Conservation (phyloP, 2,329 filamentous ascomycete species). For the Curvularia spicifera region DNA sequence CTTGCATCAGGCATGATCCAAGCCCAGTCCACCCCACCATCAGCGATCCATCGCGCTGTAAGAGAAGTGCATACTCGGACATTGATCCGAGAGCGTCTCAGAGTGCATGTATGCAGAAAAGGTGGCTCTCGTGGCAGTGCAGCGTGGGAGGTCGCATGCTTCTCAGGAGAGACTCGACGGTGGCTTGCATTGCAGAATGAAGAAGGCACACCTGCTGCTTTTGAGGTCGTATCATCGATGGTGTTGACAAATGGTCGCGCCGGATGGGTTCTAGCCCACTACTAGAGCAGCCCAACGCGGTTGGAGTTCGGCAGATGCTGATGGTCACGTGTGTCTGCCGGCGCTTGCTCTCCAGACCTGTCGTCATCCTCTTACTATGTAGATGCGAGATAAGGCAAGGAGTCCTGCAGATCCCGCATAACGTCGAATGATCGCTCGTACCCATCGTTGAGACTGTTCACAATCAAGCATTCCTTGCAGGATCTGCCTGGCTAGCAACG, state of each 20-base stretch:
- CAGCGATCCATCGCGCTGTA: slow-evolving; percentile 26
- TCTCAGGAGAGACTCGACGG: slow-evolving; percentile 1
- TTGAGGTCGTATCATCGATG: slow-evolving; percentile 1
- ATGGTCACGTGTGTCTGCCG: neutral
- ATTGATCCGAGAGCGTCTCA: slow-evolving; percentile 40
- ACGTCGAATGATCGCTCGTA: slow-evolving; percentile 36
- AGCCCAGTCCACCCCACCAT: slow-evolving; percentile 22
- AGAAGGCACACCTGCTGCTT: slow-evolving; percentile 6
- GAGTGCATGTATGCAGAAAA: slow-evolving; percentile 21
- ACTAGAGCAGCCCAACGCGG: slow-evolving; percentile 6
- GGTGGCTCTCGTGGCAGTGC: slow-evolving; percentile 9
- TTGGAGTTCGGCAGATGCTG: slow-evolving; percentile 4
- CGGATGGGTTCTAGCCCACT: neutral
- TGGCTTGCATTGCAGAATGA: slow-evolving; percentile 4
- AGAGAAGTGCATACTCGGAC: slow-evolving; percentile 11
- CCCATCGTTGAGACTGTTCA: slow-evolving; percentile 22
- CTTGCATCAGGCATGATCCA: slow-evolving; percentile 21
- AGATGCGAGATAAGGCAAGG: slow-evolving; percentile 34
- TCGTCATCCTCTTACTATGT: slow-evolving; percentile 30
- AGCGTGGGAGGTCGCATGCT: slow-evolving; percentile 8
- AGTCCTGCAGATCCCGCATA: slow-evolving; percentile 40
- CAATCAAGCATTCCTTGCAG: slow-evolving; percentile 21
- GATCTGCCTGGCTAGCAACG: slow-evolving; percentile 31
- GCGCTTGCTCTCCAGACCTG: slow-evolving; percentile 4
- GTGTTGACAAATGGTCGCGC: neutral